Percentiles rank a stretch among this genome's conserved stretches.
Evolutionary conservation across 345 rosid genomes (phyloP).

Genomic region (Pistacia vera): DNA sequence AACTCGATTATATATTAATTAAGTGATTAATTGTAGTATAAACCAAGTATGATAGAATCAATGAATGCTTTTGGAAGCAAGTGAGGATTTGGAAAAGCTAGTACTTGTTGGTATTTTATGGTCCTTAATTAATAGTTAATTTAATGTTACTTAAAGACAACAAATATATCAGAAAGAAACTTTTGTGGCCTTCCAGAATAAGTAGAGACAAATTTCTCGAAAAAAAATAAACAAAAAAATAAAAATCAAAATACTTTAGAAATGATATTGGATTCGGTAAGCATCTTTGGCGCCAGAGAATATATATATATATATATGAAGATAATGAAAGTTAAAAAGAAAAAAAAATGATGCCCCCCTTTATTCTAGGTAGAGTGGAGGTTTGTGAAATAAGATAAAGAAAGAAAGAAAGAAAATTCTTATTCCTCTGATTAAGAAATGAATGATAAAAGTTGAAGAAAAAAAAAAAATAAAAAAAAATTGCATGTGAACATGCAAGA

Average conservation of each 20-base stretch:
- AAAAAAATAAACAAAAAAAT: neutral
- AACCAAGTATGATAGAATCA: neutral
- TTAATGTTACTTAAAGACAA: neutral
- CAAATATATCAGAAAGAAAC: constrained; percentile 19
- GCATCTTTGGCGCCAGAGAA: constrained; percentile 4
- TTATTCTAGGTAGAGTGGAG: constrained; percentile 28
- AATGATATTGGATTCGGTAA: constrained; percentile 13
- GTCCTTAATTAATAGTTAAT: neutral
- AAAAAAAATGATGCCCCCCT: constrained; percentile 16
- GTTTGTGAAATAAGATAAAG: constrained; percentile 15
- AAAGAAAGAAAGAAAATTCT: constrained; percentile 32
- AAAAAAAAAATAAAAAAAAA: neutral
- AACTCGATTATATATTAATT: neutral
- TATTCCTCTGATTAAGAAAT: constrained; percentile 34
- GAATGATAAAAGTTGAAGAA: too few species aligned
- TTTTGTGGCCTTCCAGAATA: constrained; percentile 6
- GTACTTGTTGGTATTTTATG: constrained; percentile 14
- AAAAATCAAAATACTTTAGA: neutral
- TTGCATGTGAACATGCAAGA: constrained; percentile 34
- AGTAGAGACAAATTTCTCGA: constrained; percentile 17
- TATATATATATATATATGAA: neutral
- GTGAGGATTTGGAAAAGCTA: constrained; percentile 3
- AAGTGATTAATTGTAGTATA: neutral
- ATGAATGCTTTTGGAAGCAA: constrained; percentile 5
- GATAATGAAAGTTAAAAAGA: constrained; percentile 11